phyloP scores from a whole-genome alignment of 2,329 filamentous ascomycete species.

The Zymoseptoria tritici region DNA sequence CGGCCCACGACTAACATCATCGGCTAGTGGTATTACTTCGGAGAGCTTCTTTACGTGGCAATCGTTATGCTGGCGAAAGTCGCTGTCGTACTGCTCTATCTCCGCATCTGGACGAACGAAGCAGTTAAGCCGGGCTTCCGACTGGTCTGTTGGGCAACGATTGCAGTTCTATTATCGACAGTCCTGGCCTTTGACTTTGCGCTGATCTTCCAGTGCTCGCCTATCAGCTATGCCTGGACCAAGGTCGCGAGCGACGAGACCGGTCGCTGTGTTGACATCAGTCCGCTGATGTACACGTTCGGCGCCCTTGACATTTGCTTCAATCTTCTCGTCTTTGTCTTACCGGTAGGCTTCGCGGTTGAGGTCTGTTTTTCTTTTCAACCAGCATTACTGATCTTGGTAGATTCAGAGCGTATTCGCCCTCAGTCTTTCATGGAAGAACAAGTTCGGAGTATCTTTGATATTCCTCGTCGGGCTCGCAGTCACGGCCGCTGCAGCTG shows the following conservation, averaged over 20 bases:
- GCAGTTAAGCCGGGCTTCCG: constrained; percentile 12
- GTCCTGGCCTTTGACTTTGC: constrained; percentile 16
- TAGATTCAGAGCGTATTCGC: constrained; percentile 12
- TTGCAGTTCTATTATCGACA: constrained; percentile 8
- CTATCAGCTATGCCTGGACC: constrained; percentile 12
- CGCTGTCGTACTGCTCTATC: constrained; percentile 13
- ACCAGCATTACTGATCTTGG: not conserved
- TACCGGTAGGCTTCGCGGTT: constrained; percentile 3
- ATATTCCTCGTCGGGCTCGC: constrained; percentile 12
- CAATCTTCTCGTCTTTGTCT: constrained; percentile 14
- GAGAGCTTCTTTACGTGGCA: constrained; percentile 14
- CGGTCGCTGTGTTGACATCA: constrained; percentile 9
- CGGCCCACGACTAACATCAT: not conserved
- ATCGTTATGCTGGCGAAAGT: constrained; percentile 15
- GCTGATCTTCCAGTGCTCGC: constrained; percentile 15
- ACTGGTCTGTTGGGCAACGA: constrained; percentile 12
- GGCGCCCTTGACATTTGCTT: constrained; percentile 13
- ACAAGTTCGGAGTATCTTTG: constrained; percentile 12
- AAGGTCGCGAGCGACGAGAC: constrained; percentile 3
- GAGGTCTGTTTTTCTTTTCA: not conserved
- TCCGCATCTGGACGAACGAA: constrained; percentile 16
- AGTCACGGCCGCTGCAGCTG: constrained; percentile 12
- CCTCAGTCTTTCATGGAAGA: constrained; percentile 13
- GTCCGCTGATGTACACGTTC: constrained; percentile 12
- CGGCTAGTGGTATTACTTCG: constrained; percentile 11